Conservation (phyloP, 768 basidiomycete genomes). For the Melanogaster broomeanus region DNA sequence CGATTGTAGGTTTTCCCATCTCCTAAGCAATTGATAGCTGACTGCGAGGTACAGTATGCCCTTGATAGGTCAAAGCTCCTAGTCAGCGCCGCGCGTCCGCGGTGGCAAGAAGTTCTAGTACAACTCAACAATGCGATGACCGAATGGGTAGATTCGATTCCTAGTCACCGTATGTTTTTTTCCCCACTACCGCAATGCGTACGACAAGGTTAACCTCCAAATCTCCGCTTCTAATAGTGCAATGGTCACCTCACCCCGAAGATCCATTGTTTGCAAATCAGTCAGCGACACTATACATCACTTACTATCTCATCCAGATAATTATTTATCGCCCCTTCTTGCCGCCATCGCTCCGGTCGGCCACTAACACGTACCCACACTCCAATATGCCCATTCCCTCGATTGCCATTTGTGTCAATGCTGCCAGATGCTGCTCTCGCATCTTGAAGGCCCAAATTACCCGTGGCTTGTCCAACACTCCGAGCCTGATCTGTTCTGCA, state of each 20-base stretch:
- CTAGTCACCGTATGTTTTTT: slow-evolving; percentile 57
- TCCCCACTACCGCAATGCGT: background rate
- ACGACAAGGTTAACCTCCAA: background rate
- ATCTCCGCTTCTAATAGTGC: slow-evolving; percentile 38
- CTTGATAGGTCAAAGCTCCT: slow-evolving; percentile 65
- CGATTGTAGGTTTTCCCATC: slow-evolving; percentile 50
- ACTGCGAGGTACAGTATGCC: slow-evolving; percentile 54
- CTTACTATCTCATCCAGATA: slow-evolving; percentile 65
- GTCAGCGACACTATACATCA: slow-evolving; percentile 55
- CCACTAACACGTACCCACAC: slow-evolving; percentile 23
- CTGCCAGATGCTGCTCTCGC: slow-evolving; percentile 59
- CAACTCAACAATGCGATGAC: slow-evolving; percentile 71
- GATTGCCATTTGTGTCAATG: slow-evolving; percentile 57
- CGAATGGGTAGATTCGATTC: slow-evolving; percentile 71
- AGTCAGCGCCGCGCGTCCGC: slow-evolving; percentile 50
- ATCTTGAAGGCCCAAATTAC: slow-evolving; percentile 56
- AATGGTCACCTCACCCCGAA: slow-evolving; percentile 56
- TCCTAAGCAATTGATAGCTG: background rate
- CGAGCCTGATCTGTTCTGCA: slow-evolving; percentile 44
- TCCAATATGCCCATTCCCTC: slow-evolving; percentile 47
- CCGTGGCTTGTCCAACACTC: slow-evolving; percentile 45
- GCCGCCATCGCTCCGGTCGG: slow-evolving; percentile 37
- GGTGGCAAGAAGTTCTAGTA: slow-evolving; percentile 60
- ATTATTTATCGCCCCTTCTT: slow-evolving; percentile 73
- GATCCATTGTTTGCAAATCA: slow-evolving; percentile 53